These are phyloP conservation scores for Saccharomycopsis lassenensis DNA, from an alignment of 805 yeast genomes.

Conservation along the genomic window DNA sequence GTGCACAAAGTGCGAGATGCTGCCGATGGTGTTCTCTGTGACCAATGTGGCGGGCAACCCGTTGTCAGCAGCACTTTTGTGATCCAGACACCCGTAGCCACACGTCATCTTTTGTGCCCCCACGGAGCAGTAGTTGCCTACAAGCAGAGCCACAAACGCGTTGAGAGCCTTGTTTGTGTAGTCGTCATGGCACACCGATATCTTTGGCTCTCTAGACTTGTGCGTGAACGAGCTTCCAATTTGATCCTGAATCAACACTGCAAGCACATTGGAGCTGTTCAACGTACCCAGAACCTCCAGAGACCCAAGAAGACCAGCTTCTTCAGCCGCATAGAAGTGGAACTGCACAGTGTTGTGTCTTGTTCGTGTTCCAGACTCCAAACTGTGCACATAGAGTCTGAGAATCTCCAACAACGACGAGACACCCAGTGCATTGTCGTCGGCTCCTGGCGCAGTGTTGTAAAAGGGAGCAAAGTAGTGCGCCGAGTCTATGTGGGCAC, in stretches of 20 bases:
- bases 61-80: constrained; percentile 69
- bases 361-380: constrained; percentile 22
- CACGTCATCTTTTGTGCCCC: constrained; percentile 60
- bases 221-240: constrained; percentile 66
- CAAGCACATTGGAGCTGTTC: constrained; percentile 34
- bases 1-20: constrained; percentile 63
- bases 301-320: constrained; percentile 83
- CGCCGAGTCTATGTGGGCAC: constrained; percentile 83
- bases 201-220: constrained; percentile 33
- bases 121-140: constrained; percentile 52
- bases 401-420: constrained; percentile 52
- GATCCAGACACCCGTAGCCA: constrained; percentile 93
- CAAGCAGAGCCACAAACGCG: constrained; percentile 48
- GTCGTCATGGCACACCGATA: constrained; percentile 71
- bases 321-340: constrained; percentile 94
- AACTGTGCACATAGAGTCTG: constrained; percentile 20
- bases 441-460: constrained; percentile 85
- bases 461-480: constrained; percentile 61
- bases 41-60: constrained; percentile 84
- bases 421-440: constrained; percentile 88
- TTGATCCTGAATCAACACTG: constrained; percentile 94
- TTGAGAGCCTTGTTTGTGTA: constrained; percentile 46
- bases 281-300: constrained; percentile 60
- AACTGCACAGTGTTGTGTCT: constrained; percentile 76
- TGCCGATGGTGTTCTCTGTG: constrained; percentile 61